Evolutionary conservation across 192 early-diverging fungal genomes (phyloP), one percentile per base, ranked within the genome.

Genomic region (Irineochytrium annulatum): DNA sequence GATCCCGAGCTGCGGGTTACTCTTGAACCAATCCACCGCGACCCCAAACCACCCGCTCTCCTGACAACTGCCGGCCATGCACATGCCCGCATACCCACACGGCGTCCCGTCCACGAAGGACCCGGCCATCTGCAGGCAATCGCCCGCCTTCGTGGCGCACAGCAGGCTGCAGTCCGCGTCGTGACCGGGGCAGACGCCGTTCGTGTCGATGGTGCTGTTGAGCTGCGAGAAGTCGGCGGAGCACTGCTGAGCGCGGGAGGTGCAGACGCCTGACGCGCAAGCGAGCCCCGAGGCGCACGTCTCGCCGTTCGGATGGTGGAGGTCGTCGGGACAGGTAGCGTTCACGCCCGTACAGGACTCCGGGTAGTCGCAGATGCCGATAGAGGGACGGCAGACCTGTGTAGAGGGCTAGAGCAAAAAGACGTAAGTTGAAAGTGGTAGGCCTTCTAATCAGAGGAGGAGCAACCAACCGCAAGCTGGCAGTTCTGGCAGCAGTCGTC

Each of bases 401-500:
- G 58, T 14, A 52, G 32, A 24, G n/a, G 1, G 14, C 20, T 19
- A 0, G 13, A 52, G 22, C 19, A 60, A 17, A 46, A 28, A 2
- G 24, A 16, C 1, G 4, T 11, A 39, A 49, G n/a, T n/a, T n/a
- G n/a, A n/a, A n/a, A n/a, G n/a, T n/a, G n/a, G n/a, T 41, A n/a
- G 11, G 13, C 37, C 11, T 41, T 48, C 57, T 6, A 8, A 26
- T 20, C 13, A 20, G n/a, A 52, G 60, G 3, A 48, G 22, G 20
- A 30, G 52, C 19, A 17, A 20, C 20, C n/a, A 30, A 69, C 52
- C 39, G 68, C 69, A 20, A 89, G 43, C 54, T 85, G 63, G 75
- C 93, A 95, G 19, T 80, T 56, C 2, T 57, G 31, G 75, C 94
- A 97, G 75, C 93, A 97, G 33, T 78, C 63, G 60, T 92, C 92